These are phyloP conservation scores for Colletotrichum tofieldiae DNA, from an alignment of 2,329 filamentous ascomycete species.

Conservation along the genomic window DNA sequence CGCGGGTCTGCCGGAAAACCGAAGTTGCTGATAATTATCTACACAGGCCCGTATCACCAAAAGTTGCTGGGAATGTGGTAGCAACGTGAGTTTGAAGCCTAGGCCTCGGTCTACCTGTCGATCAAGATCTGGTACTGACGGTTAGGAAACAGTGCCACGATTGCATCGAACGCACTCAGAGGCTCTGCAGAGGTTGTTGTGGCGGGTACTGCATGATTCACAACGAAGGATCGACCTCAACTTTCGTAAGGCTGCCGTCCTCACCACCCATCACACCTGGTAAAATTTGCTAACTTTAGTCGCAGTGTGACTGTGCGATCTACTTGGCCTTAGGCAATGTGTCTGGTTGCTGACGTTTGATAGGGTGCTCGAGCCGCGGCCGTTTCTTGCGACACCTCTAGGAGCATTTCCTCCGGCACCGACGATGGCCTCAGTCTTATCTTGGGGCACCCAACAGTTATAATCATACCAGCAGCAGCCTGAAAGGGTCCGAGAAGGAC, in stretches of 20 bases:
- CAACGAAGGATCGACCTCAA: slow-evolving; percentile 84
- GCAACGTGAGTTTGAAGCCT: slow-evolving; percentile 71
- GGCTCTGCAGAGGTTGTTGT: slow-evolving; percentile 79
- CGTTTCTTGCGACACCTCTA: slow-evolving; percentile 44
- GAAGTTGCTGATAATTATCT: slow-evolving; percentile 38
- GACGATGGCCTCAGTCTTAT: background rate
- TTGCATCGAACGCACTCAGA: slow-evolving; percentile 82
- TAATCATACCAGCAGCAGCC: background rate
- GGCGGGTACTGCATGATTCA: slow-evolving; percentile 88
- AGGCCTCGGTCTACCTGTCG: background rate
- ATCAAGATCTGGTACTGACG: slow-evolving; percentile 29
- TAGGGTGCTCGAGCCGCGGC: slow-evolving; percentile 44
- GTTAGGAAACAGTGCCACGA: slow-evolving; percentile 73
- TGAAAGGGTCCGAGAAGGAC: background rate
- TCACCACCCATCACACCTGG: background rate
- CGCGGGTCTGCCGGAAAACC: background rate
- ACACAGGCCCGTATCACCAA: slow-evolving; percentile 72
- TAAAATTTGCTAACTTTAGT: slow-evolving; percentile 49
- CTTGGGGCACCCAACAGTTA: background rate
- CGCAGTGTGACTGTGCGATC: slow-evolving; percentile 64
- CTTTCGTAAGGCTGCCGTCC: slow-evolving; percentile 61
- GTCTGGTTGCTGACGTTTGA: slow-evolving; percentile 14
- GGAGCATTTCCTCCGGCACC: background rate
- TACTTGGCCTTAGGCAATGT: background rate
- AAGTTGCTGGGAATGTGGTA: slow-evolving; percentile 90